Evolutionary conservation across 176 grass and related monocot species (phyloP), one percentile per base, ranked within the genome.

Genomic region (Aegilops longissima): DNA sequence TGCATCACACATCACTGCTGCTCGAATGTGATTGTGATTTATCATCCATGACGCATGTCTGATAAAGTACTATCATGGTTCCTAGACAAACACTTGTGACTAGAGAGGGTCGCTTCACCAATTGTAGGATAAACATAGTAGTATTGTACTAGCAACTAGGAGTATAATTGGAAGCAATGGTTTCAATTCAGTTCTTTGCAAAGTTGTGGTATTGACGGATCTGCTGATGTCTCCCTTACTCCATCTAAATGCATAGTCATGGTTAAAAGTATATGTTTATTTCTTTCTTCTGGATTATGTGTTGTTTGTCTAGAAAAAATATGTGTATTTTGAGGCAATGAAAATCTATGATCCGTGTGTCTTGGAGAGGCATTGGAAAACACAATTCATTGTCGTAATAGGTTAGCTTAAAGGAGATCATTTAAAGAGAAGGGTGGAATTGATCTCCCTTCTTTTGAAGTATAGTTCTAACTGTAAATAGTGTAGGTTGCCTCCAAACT

Each of bases 51-150:
- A 31, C 66, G 13, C 24, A 66, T 18, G 24, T 20, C 45, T 73
- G 67, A 59, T 85, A 76, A 84, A 72, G 14, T 86, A 34, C 33
- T 66, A 81, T 82, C 61, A 36, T 29, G 47, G 49, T 51, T 51
- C 44, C 23, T 51, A 9, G 9, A 16, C 51, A 40, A 76, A 14
- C 72, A 72, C 44, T 78, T 39, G 10, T 65, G 36, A 85, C 68
- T 27, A 47, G 25, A 34, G 47, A 76, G 17, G 5, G 35, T 9
- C 1, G 25, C 62, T 86, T 77, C 69, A 70, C 30, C 24, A 1
- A 77, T 12, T 70, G 66, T 2, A 10, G 42, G 58, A 52, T 84
- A 78, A 77, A 65, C 39, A 75, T 75, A 66, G 23, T 70, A 20
- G 12, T 14, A n/a, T 21, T 77, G 30, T 45, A 44, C n/a, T 67